phyloP scores from a whole-genome alignment of 495 filamentous ascomycete species.

The Aspergillus cavernicola region DNA sequence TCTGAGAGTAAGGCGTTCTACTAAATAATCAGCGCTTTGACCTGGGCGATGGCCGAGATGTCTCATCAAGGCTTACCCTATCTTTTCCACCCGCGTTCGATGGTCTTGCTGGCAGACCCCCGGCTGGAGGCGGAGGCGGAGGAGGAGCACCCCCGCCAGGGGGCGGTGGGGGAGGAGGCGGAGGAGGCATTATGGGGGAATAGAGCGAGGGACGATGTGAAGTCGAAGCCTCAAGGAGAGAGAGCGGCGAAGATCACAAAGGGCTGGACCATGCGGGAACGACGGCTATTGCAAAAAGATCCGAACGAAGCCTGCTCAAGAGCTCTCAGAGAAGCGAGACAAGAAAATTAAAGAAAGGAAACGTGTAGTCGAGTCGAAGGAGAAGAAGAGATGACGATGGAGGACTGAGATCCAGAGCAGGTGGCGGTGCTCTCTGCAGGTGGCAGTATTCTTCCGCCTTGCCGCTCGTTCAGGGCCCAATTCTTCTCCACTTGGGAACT shows the following conservation, averaged over 20 bases:
- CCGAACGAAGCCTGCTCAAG: not conserved
- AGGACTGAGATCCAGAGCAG: not conserved
- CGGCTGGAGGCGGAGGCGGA: constrained; percentile 62
- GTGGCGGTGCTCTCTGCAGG: constrained; percentile 16
- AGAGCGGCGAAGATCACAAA: constrained; percentile 7
- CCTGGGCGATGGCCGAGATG: not conserved
- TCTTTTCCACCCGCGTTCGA: constrained; percentile 47
- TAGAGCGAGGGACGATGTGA: constrained; percentile 9
- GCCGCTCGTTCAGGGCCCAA: constrained; percentile 3
- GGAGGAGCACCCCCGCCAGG: constrained; percentile 62
- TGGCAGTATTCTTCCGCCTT: constrained; percentile 21
- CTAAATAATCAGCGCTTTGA: constrained; percentile 27
- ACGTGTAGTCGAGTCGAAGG: constrained; percentile 4
- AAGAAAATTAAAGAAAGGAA: constrained; percentile 1
- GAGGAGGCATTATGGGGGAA: constrained; percentile 54
- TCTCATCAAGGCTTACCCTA: constrained; percentile 45
- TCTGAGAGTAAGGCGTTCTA: constrained; percentile 87
- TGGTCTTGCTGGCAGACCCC: constrained; percentile 49
- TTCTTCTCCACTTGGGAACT: constrained; percentile 18
- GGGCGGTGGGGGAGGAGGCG: constrained; percentile 69
- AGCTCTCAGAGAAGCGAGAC: not conserved
- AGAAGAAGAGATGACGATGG: constrained; percentile 14
- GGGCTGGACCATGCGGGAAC: constrained; percentile 11
- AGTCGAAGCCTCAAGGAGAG: constrained; percentile 5
- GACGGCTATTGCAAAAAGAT: constrained; percentile 7